Evolutionary conservation across 768 basidiomycete species (phyloP).

Genomic region (Coprinopsis sp.): DNA sequence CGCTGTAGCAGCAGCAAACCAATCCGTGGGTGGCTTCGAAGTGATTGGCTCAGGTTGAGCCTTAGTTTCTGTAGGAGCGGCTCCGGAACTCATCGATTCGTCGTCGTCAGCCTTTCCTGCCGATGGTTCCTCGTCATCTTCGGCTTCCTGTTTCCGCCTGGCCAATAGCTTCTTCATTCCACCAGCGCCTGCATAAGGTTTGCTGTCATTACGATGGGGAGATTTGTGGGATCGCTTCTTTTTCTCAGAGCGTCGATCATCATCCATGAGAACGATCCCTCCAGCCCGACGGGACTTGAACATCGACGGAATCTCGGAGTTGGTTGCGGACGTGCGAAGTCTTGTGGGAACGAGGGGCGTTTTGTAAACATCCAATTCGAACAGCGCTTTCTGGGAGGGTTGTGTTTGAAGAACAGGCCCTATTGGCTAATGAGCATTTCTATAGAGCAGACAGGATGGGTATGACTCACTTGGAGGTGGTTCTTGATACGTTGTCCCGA

Average conservation of each 20-base stretch:
- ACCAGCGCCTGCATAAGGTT: constrained; percentile 76
- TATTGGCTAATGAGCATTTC: constrained; percentile 3
- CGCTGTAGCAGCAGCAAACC: constrained; percentile 28
- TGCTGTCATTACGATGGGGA: constrained; percentile 48
- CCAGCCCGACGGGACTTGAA: constrained; percentile 50
- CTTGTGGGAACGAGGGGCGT: constrained; percentile 71
- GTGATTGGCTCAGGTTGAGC: constrained; percentile 2
- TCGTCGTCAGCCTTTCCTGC: constrained; percentile 21
- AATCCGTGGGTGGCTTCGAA: constrained; percentile 13
- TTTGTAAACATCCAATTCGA: constrained; percentile 73
- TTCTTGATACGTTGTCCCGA: constrained; percentile 31
- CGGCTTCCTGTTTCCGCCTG: constrained; percentile 53
- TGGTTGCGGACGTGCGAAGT: constrained; percentile 36
- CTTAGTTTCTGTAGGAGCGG: constrained; percentile 10
- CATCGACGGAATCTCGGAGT: constrained; percentile 50
- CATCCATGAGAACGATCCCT: constrained; percentile 53
- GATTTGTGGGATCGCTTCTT: constrained; percentile 34
- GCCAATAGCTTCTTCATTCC: constrained; percentile 76
- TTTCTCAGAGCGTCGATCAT: constrained; percentile 44
- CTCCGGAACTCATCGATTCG: constrained; percentile 22
- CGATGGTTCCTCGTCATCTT: constrained; percentile 35
- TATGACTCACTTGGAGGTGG: constrained; percentile 22
- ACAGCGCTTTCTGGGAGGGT: constrained; percentile 62
- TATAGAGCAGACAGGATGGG: neutral
- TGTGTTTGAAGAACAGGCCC: constrained; percentile 25